These are phyloP conservation scores for Helianthus tuberosus DNA, from an alignment of 129 eudicot species.

Conservation along the genomic window DNA sequence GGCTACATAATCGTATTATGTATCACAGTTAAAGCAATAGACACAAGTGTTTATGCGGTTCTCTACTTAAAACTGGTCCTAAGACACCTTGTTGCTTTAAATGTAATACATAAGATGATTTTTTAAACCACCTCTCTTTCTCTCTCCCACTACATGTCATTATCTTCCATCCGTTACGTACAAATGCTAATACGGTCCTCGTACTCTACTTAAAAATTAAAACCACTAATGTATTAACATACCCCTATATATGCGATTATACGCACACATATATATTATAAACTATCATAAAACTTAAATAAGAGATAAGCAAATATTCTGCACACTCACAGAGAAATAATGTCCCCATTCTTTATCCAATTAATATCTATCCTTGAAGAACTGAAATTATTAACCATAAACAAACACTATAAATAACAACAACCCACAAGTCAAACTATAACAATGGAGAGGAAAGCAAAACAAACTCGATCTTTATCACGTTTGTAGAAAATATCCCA, in stretches of 20 bases:
- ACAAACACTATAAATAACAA: background rate
- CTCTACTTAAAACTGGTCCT: background rate
- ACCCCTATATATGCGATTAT: background rate
- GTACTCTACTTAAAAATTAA: background rate
- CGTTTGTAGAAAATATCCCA: slow-evolving; percentile 95
- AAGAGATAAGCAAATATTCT: slow-evolving; percentile 14
- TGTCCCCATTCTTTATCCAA: too few species aligned
- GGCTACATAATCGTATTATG: background rate
- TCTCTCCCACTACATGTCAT: too few species aligned
- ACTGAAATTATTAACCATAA: slow-evolving; percentile 39
- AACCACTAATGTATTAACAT: background rate
- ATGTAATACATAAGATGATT: too few species aligned
- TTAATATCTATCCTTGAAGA: slow-evolving; percentile 98
- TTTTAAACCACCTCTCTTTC: too few species aligned
- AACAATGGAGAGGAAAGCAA: background rate
- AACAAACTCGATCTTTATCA: slow-evolving; percentile 83
- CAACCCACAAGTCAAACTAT: background rate
- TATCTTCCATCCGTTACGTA: too few species aligned
- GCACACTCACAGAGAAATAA: too few species aligned
- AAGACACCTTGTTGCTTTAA: too few species aligned
- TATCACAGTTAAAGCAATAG: background rate
- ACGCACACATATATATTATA: background rate
- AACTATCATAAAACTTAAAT: background rate
- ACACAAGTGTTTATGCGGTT: background rate
- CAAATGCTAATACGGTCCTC: too few species aligned